Base-by-base conservation (phyloP, 2,329 filamentous ascomycete genomes). In the Pestalotiopsis sp. region DNA sequence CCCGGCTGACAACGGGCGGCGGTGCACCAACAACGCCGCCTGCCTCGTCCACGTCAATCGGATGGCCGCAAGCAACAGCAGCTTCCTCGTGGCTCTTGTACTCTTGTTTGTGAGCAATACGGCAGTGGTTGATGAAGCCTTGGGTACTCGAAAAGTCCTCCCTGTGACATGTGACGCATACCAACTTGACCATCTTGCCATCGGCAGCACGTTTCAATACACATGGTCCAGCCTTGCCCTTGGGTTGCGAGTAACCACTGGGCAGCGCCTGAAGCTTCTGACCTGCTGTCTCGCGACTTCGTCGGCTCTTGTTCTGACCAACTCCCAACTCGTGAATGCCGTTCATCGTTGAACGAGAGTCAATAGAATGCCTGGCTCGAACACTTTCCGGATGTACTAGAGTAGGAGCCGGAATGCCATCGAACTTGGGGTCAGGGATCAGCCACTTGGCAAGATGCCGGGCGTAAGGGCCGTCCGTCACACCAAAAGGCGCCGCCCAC, bases 91-190 rank as follows among this genome's bases (percentile, higher is more conserved):
- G 96, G 75, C 94, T 98, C 82, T 97, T 95, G 84, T 95, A 98
- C 72, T 97, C 94, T 69, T 93, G 89, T 78, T 92, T 93, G 82
- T 99, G 96, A 31, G 95, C 94, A 75, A 99, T 98, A 68, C 96
- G 94, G 79, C 95, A 98, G 78, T 99, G 96, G 78, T 99, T 99
- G 83, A 99, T 96, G 82, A 98, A 98, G n/a, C 96, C 96, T 80
- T 98, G 96, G 0, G 95, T 97, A 82, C 95, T 98, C 68, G 92
- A 95, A 77, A 98, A 98, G 79, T 98, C 93, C 78, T 94, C 93
- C 72, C 95, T 89, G 64, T 94, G 87, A 80, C 96, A 98, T 79
- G 96, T 92, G 69, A 93, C 82, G 83, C 96, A 99, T 71, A 97
- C 92, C 63, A 98, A 87, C 81, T 97, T 97, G 72, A 98, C 95